Percentiles rank a stretch among this genome's conserved stretches.
phyloP scores from a whole-genome alignment of 148 eudicot genomes.

The Hydrangea macrophylla region DNA sequence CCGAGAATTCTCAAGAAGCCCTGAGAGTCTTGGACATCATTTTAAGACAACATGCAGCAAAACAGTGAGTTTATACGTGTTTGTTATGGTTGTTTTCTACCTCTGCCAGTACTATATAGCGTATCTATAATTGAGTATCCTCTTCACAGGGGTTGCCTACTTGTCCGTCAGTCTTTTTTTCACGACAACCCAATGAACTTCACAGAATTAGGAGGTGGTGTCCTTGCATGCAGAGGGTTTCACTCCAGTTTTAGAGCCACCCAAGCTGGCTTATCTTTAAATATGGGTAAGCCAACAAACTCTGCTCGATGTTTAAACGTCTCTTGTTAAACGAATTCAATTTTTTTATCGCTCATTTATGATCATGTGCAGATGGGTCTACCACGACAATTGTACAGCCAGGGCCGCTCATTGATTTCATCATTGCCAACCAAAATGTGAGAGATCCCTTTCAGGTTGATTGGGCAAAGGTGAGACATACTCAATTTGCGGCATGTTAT shows the following conservation, averaged over 20 bases:
- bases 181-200: conserved; percentile 29
- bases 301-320: not conserved
- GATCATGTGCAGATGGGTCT: conserved; percentile 32
- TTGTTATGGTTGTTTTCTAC: no score
- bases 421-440: conserved; percentile 21
- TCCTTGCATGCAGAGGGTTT: conserved; percentile 48
- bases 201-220: conserved; percentile 37
- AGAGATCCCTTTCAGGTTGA: conserved; percentile 24
- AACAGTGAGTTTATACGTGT: conserved; percentile 13
- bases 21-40: conserved; percentile 28
- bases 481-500: not conserved
- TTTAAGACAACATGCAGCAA: conserved; percentile 30
- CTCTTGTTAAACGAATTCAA: not conserved
- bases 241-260: conserved; percentile 40
- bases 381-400: conserved; percentile 39
- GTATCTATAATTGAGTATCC: no score
- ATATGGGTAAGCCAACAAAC: conserved; percentile 26
- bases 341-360: not conserved
- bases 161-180: conserved; percentile 42
- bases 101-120: no score
- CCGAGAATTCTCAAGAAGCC: conserved; percentile 27
- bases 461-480: conserved; percentile 25
- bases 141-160: conserved; percentile 38
- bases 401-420: conserved; percentile 35
- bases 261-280: conserved; percentile 40